phyloP scores from a whole-genome alignment of 164 flowering plant genomes.

The Buxus sempervirens region DNA sequence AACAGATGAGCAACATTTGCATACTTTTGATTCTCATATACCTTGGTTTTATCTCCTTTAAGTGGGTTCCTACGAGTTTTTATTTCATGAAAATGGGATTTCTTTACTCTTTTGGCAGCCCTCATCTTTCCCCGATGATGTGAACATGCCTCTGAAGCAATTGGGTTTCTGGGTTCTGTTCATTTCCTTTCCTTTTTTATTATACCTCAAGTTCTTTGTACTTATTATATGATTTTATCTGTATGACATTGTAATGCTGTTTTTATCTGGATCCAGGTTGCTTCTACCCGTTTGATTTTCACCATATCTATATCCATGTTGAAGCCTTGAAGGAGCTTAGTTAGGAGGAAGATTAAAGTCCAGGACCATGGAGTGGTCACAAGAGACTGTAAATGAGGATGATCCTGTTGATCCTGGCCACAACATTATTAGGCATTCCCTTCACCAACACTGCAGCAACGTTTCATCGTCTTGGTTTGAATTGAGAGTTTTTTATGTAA shows the following conservation, averaged over 20 bases:
- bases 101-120: too few species aligned
- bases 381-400: constrained; percentile 25
- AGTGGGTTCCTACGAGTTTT: neutral
- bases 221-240: neutral
- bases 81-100: neutral
- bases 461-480: constrained; percentile 61
- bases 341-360: constrained; percentile 17
- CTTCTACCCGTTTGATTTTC: neutral
- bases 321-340: constrained; percentile 20
- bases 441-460: constrained; percentile 24
- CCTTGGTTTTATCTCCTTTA: too few species aligned
- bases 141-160: too few species aligned
- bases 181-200: neutral
- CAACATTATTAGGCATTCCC: constrained; percentile 39
- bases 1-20: too few species aligned
- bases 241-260: neutral
- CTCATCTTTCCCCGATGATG: too few species aligned
- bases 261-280: constrained; percentile 20
- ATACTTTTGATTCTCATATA: too few species aligned
- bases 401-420: constrained; percentile 24
- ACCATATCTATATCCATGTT: constrained; percentile 6
- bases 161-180: neutral
- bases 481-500: constrained; percentile 77
- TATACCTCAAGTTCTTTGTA: neutral
- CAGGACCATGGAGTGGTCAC: constrained; percentile 33